Conservation (phyloP, 257 asterid genomes). For the Ajuga chamaepitys region DNA sequence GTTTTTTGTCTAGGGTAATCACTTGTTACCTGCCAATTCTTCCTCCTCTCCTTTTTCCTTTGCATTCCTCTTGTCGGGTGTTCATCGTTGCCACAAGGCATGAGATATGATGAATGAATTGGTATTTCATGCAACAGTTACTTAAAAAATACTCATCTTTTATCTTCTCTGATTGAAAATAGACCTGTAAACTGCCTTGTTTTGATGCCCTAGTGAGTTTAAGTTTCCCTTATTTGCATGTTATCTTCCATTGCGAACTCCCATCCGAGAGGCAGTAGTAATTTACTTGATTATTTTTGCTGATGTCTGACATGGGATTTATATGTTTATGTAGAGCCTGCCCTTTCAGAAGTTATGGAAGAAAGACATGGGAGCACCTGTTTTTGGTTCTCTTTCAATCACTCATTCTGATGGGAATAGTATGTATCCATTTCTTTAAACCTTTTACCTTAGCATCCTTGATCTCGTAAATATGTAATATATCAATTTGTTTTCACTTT, state of each 20-base stretch:
- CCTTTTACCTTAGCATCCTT: neutral
- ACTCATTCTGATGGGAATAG: conserved; percentile 45
- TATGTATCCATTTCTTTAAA: conserved; percentile 20
- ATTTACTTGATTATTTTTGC: neutral
- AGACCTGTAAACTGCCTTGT: neutral
- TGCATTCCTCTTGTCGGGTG: neutral
- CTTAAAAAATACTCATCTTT: neutral
- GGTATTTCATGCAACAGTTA: neutral
- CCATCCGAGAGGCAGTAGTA: neutral
- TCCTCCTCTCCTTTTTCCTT: neutral
- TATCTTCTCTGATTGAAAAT: neutral
- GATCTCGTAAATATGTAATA: neutral
- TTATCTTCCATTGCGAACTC: neutral
- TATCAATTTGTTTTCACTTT: neutral
- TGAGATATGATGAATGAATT: neutral
- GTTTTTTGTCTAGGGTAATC: neutral
- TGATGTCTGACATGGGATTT: conserved; percentile 11
- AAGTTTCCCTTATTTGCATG: neutral
- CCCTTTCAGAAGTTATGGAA: conserved; percentile 60
- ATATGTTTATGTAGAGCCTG: conserved; percentile 35
- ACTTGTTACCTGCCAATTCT: neutral
- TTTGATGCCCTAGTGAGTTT: neutral
- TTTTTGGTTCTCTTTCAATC: conserved; percentile 75
- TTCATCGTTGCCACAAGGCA: neutral
- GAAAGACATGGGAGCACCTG: conserved; percentile 73